Conservation (phyloP, 768 basidiomycete genomes). For the Russula sp. region DNA sequence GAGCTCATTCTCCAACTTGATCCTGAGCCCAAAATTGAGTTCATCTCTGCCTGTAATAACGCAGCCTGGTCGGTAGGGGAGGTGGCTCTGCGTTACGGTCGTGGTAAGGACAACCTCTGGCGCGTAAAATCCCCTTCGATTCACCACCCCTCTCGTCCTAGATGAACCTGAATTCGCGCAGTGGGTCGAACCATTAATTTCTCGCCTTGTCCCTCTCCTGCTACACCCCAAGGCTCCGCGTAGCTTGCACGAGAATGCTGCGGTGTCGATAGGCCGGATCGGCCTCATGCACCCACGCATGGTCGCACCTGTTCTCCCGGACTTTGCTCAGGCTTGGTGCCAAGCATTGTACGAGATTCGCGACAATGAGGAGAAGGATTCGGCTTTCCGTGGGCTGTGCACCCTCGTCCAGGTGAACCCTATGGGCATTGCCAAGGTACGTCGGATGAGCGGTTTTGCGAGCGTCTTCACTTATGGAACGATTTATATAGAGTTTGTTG, state of each 20-base stretch:
- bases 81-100: constrained; percentile 88
- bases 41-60: constrained; percentile 96
- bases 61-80: constrained; percentile 99
- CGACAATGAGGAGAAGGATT: constrained; percentile 99
- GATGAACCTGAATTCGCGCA: constrained; percentile 86
- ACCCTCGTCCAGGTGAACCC: constrained; percentile 95
- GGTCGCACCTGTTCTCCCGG: constrained; percentile 84
- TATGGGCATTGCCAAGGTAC: constrained; percentile 85
- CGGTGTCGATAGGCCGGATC: constrained; percentile 95
- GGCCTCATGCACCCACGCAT: constrained; percentile 87
- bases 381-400: constrained; percentile 96
- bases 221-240: constrained; percentile 90
- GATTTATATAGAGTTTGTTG: constrained; percentile 65
- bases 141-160: constrained; percentile 32
- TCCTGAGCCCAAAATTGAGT: constrained; percentile 89
- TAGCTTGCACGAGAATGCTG: constrained; percentile 95
- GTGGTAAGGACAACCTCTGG: constrained; percentile 47
- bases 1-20: constrained; percentile 88
- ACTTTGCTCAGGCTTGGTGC: constrained; percentile 96
- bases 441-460: constrained; percentile 31
- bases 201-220: constrained; percentile 88
- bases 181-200: constrained; percentile 85
- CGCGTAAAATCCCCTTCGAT: background rate
- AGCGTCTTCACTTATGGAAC: constrained; percentile 34
- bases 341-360: constrained; percentile 96